Conservation (phyloP, 495 filamentous ascomycete species). For the Hypoxylon subgilvum region DNA sequence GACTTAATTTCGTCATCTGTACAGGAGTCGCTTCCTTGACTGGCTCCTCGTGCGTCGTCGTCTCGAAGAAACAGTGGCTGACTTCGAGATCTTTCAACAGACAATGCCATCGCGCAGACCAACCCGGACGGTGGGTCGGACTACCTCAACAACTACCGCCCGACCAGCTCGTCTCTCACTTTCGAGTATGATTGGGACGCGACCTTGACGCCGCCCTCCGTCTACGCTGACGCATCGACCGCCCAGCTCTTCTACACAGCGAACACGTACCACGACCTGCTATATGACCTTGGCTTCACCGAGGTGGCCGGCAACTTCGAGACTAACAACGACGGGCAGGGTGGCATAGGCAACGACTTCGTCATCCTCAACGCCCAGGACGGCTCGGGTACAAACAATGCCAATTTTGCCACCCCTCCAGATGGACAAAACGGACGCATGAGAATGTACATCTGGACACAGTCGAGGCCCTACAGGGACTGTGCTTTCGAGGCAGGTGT, state of each 20-base stretch:
- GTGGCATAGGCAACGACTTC: constrained; percentile 55
- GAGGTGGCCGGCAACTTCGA: constrained; percentile 63
- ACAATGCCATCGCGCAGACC: constrained; percentile 56
- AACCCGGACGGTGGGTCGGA: constrained; percentile 47
- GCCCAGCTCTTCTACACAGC: constrained; percentile 62
- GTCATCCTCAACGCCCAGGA: constrained; percentile 63
- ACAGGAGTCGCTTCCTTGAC: not conserved
- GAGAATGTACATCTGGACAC: constrained; percentile 57
- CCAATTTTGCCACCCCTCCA: constrained; percentile 58
- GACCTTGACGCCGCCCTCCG: constrained; percentile 40
- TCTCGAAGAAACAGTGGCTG: not conserved
- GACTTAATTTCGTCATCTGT: not conserved
- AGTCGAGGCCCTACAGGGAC: constrained; percentile 51
- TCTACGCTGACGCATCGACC: constrained; percentile 52
- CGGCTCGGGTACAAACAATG: constrained; percentile 58
- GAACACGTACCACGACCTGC: constrained; percentile 60
- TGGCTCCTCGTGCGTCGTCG: not conserved
- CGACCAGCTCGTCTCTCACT: constrained; percentile 39
- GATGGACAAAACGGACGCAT: constrained; percentile 58
- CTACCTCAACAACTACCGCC: constrained; percentile 52
- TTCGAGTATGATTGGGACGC: constrained; percentile 52
- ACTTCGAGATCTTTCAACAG: constrained; percentile 19
- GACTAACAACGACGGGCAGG: constrained; percentile 54
- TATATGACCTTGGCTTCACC: constrained; percentile 60
- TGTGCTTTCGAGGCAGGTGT: constrained; percentile 54